phyloP scores from a whole-genome alignment of 805 yeast species.

The Metschnikowia orientalis region DNA sequence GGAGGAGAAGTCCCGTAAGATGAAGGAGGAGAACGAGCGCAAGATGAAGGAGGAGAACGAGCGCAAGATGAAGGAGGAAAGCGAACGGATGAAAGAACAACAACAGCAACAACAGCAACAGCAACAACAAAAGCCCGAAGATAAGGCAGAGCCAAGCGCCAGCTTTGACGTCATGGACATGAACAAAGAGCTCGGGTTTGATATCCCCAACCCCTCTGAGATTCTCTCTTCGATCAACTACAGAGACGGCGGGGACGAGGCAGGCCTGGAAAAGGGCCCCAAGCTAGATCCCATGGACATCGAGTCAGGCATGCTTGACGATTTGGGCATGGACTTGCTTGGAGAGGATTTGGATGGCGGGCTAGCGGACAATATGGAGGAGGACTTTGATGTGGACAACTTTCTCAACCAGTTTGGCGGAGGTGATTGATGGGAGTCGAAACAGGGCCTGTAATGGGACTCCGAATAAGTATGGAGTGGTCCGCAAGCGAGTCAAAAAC shows the following conservation, averaged over 20 bases:
- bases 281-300: conserved; percentile 19
- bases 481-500: too few relatives aligned
- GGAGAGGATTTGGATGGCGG: conserved; percentile 30
- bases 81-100: conserved; percentile 16
- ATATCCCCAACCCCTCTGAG: conserved; percentile 31
- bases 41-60: conserved; percentile 18
- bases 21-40: conserved; percentile 17
- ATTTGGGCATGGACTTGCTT: conserved; percentile 37
- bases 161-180: conserved; percentile 26
- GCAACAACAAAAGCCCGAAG: conserved; percentile 7
- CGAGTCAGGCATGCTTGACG: conserved; percentile 39
- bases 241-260: conserved; percentile 13
- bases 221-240: conserved; percentile 28
- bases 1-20: conserved; percentile 17
- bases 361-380: conserved; percentile 25
- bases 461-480: too few relatives aligned
- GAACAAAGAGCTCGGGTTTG: conserved; percentile 17
- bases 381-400: conserved; percentile 43
- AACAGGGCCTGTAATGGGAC: too few relatives aligned
- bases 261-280: conserved; percentile 5
- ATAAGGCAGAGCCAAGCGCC: conserved; percentile 8
- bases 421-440: conserved; percentile 27
- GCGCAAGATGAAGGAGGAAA: conserved; percentile 17
- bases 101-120: conserved; percentile 13
- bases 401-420: conserved; percentile 42